Percentiles rank a stretch among this genome's conserved stretches.
Conservation (phyloP, 1,284 basidiomycete genomes). For the Boletus putidus region DNA sequence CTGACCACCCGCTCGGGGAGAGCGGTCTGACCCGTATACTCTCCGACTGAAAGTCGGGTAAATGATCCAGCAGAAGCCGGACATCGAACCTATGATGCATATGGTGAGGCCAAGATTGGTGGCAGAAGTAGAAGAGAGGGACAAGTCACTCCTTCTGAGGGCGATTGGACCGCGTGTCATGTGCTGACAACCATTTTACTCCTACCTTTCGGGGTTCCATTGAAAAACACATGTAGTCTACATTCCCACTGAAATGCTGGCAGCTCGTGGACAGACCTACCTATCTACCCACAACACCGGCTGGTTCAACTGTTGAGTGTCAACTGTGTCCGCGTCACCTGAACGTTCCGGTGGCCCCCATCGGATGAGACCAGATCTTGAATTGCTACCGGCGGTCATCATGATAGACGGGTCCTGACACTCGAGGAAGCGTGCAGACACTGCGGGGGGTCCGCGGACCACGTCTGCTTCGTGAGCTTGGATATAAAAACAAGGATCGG, state of each 20-base stretch:
- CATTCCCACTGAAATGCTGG: slow-evolving; percentile 7
- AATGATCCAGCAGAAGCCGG: slow-evolving; percentile 64
- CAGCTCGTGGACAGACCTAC: slow-evolving; percentile 35
- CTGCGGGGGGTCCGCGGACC: slow-evolving; percentile 49
- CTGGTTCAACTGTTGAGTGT: slow-evolving; percentile 2
- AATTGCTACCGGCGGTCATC: slow-evolving; percentile 13
- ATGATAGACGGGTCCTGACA: slow-evolving; percentile 25
- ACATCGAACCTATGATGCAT: slow-evolving; percentile 67
- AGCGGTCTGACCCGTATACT: slow-evolving; percentile 11
- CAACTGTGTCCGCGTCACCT: slow-evolving; percentile 5
- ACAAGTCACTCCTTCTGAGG: slow-evolving; percentile 16
- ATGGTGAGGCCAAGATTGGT: slow-evolving; percentile 17
- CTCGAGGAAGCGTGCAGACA: slow-evolving; percentile 49
- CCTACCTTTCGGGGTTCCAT: slow-evolving; percentile 10
- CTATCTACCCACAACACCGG: slow-evolving; percentile 65
- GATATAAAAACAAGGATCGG: slow-evolving; percentile 48
- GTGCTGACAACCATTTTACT: slow-evolving; percentile 8
- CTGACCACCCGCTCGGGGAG: slow-evolving; percentile 72
- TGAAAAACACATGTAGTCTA: slow-evolving; percentile 11
- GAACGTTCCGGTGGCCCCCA: slow-evolving; percentile 38
- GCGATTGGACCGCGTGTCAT: slow-evolving; percentile 5
- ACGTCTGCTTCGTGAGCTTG: slow-evolving; percentile 71
- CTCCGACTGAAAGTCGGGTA: slow-evolving; percentile 32
- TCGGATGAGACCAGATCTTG: slow-evolving; percentile 48
- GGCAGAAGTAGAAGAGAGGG: slow-evolving; percentile 13